Evolutionary conservation across 768 basidiomycete genomes (phyloP).

Genomic region (Tricholoma bakamatsutake): DNA sequence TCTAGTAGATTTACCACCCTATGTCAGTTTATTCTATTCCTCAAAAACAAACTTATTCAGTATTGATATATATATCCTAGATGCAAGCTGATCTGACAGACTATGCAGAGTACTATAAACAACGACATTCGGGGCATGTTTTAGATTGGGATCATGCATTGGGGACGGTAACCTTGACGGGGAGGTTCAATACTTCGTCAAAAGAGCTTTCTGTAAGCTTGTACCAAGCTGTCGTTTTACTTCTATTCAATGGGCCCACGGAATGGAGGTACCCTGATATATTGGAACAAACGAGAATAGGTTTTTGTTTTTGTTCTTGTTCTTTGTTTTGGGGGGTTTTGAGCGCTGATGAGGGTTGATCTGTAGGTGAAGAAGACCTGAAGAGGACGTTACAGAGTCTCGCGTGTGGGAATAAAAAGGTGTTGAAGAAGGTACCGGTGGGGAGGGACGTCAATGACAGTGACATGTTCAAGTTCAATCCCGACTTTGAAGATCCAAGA

Average conservation of each 20-base stretch:
- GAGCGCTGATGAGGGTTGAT: background rate
- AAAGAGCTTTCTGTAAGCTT: conserved; percentile 91
- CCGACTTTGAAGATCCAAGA: conserved; percentile 72
- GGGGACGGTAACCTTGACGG: conserved; percentile 74
- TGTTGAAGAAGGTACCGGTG: conserved; percentile 72
- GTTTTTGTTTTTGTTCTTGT: conserved; percentile 36
- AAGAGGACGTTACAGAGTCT: conserved; percentile 17
- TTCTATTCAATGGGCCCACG: conserved; percentile 73
- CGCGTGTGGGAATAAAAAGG: conserved; percentile 18
- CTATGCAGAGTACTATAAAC: conserved; percentile 70
- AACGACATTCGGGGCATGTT: conserved; percentile 67
- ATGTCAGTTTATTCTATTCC: conserved; percentile 30
- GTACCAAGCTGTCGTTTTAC: conserved; percentile 82
- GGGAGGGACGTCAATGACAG: conserved; percentile 72
- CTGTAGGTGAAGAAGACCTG: conserved; percentile 66
- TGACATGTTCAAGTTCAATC: conserved; percentile 81
- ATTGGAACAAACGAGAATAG: conserved; percentile 59
- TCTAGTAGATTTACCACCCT: conserved; percentile 48
- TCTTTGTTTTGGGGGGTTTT: background rate
- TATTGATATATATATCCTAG: conserved; percentile 27
- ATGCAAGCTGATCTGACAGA: conserved; percentile 67
- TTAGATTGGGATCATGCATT: conserved; percentile 86
- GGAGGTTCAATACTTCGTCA: conserved; percentile 54
- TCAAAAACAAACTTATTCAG: conserved; percentile 3
- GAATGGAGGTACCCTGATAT: conserved; percentile 67